phyloP scores from a whole-genome alignment of 169 alveolate species.

The Babesia bigemina region DNA sequence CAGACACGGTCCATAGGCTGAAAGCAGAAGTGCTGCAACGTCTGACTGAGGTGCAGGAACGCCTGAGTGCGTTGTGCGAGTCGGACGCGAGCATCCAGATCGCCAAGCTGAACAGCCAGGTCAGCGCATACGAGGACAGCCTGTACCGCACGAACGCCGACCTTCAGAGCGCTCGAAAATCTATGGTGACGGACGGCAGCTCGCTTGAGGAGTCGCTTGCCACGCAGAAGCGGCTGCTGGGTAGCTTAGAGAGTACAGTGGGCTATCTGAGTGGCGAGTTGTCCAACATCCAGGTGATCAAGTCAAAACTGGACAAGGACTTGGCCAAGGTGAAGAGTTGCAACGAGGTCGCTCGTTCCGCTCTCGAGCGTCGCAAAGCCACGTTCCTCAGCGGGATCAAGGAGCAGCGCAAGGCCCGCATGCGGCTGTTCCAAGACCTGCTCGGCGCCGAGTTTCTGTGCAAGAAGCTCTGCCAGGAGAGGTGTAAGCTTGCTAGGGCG shows the following conservation, averaged over 20 bases:
- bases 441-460: slow-evolving; percentile 38
- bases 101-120: slow-evolving; percentile 31
- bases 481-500: background rate
- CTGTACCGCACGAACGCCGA: slow-evolving; percentile 24
- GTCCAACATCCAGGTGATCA: background rate
- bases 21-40: slow-evolving; percentile 9
- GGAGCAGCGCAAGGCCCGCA: slow-evolving; percentile 24
- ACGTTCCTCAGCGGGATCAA: slow-evolving; percentile 5
- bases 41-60: slow-evolving; percentile 12
- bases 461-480: slow-evolving; percentile 45
- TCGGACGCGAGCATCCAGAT: slow-evolving; percentile 25
- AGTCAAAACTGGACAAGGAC: slow-evolving; percentile 12
- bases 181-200: slow-evolving; percentile 4
- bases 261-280: slow-evolving; percentile 18
- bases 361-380: background rate
- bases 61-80: slow-evolving; percentile 1
- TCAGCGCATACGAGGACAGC: slow-evolving; percentile 8
- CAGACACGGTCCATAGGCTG: slow-evolving; percentile 1
- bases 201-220: slow-evolving; percentile 37
- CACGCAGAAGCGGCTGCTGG: slow-evolving; percentile 28
- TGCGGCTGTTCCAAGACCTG: slow-evolving; percentile 2
- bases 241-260: slow-evolving; percentile 19
- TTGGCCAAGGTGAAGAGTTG: slow-evolving; percentile 4
- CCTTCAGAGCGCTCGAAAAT: slow-evolving; percentile 21
- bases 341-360: slow-evolving; percentile 5